Evolutionary conservation across 805 yeast species (phyloP).

Genomic region (Kodamaea kakaduensis): DNA sequence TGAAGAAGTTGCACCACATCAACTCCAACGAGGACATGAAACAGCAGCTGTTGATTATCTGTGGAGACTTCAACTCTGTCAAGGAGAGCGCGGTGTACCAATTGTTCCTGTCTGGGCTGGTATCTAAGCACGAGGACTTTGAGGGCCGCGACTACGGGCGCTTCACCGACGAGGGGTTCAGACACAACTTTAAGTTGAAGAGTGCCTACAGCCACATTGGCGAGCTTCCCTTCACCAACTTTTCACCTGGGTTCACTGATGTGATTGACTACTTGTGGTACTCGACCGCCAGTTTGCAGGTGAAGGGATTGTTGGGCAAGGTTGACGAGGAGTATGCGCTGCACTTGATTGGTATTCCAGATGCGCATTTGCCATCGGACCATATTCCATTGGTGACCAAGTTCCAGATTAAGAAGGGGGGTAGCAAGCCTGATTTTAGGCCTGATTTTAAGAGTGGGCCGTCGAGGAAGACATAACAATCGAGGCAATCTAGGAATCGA

Average conservation of each 20-base stretch:
- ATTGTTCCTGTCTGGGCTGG: constrained; percentile 75
- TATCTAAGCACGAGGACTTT: constrained; percentile 75
- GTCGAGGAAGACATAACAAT: constrained; percentile 33
- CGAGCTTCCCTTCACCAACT: constrained; percentile 91
- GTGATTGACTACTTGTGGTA: constrained; percentile 96
- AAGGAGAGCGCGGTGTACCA: constrained; percentile 88
- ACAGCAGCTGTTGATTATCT: constrained; percentile 72
- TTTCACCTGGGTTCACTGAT: constrained; percentile 88
- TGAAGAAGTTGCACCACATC: constrained; percentile 46
- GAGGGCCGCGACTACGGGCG: constrained; percentile 87
- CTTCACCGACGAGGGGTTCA: constrained; percentile 84
- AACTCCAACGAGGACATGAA: constrained; percentile 48
- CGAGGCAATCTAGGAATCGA: too few species aligned
- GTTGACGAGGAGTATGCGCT: constrained; percentile 74
- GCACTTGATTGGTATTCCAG: constrained; percentile 87
- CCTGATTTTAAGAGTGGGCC: constrained; percentile 42
- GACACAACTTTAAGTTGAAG: constrained; percentile 74
- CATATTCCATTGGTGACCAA: constrained; percentile 84
- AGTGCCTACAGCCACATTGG: constrained; percentile 82
- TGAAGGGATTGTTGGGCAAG: constrained; percentile 80
- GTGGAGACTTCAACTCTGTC: constrained; percentile 95
- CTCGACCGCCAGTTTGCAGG: constrained; percentile 73
- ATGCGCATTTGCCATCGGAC: constrained; percentile 90
- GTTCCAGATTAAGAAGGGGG: constrained; percentile 61
- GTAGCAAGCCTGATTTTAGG: constrained; percentile 39